phyloP scores from a whole-genome alignment of 257 asterid species.

The Solanum habrochaites region DNA sequence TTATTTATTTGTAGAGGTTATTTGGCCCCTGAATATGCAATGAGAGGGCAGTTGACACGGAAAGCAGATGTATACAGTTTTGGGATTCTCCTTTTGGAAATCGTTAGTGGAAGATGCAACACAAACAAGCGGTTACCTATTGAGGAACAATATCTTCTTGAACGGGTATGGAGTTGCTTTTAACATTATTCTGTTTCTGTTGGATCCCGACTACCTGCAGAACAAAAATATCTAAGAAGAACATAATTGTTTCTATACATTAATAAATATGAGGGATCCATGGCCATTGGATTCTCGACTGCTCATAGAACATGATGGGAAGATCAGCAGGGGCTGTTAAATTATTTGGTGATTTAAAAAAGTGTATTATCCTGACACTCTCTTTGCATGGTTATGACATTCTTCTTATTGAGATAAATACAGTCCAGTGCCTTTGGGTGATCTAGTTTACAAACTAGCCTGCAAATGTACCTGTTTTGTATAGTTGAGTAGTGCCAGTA shows the following conservation, averaged over 20 bases:
- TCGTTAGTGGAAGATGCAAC: slow-evolving; percentile 69
- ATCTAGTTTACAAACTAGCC: not conserved
- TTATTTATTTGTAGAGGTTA: slow-evolving; percentile 49
- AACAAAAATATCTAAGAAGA: not conserved
- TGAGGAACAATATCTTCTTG: slow-evolving; percentile 58
- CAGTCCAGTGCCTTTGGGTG: not conserved
- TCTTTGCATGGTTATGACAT: not conserved
- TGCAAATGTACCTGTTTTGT: not conserved
- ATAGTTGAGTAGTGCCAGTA: not conserved
- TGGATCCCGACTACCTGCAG: not conserved
- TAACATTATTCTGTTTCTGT: not conserved
- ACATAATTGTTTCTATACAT: not conserved
- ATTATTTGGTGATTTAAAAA: not conserved
- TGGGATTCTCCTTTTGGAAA: slow-evolving; percentile 77
- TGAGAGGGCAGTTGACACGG: slow-evolving; percentile 73
- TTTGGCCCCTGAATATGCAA: slow-evolving; percentile 92
- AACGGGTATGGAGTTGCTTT: slow-evolving; percentile 42
- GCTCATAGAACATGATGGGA: not conserved
- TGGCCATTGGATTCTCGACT: not conserved
- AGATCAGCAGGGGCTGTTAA: not conserved
- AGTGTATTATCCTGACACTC: not conserved
- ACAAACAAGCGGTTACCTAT: slow-evolving; percentile 53
- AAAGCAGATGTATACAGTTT: slow-evolving; percentile 87
- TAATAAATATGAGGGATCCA: not conserved
- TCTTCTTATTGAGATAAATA: not conserved